A percentile compares a stretch with the other conserved stretches of the same genome.
These are phyloP conservation scores for Triticum dicoccoides DNA, from an alignment of 176 grass and related monocot species.

Conservation along the genomic window DNA sequence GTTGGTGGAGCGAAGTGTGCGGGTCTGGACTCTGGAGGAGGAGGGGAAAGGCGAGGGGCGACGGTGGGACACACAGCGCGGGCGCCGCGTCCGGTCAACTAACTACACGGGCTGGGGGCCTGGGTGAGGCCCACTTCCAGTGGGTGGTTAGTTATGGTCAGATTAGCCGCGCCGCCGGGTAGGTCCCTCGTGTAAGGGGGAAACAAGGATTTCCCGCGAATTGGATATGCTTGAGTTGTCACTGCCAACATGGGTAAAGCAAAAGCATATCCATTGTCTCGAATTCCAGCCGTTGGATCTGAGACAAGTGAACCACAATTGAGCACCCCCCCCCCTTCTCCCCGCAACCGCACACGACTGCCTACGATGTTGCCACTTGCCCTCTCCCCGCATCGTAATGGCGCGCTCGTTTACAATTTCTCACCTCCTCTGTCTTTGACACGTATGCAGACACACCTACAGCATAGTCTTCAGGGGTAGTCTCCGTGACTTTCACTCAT, in stretches of 20 bases:
- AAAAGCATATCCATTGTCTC: neutral
- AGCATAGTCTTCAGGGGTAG: no score
- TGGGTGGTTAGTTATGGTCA: neutral
- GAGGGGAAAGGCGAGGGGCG: neutral
- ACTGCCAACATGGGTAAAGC: neutral
- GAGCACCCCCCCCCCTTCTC: no score
- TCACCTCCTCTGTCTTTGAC: no score
- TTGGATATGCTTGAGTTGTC: neutral
- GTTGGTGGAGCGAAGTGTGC: conserved; percentile 6
- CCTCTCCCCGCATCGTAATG: no score
- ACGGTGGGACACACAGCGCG: neutral
- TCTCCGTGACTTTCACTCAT: no score
- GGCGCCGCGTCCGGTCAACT: neutral
- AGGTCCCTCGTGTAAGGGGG: neutral
- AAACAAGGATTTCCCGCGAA: neutral
- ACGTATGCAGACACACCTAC: no score
- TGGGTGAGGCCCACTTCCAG: conserved; percentile 18
- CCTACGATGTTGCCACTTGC: no score
- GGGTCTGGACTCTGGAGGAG: neutral
- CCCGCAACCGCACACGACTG: no score
- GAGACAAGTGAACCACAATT: neutral
- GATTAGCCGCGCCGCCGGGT: neutral
- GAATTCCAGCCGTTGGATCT: neutral
- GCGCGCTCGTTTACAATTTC: no score
- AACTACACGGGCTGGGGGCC: neutral